Evolutionary conservation across 257 asterid species (phyloP), one percentile per base, ranked within the genome.

Genomic region (Primulina eburnea): DNA sequence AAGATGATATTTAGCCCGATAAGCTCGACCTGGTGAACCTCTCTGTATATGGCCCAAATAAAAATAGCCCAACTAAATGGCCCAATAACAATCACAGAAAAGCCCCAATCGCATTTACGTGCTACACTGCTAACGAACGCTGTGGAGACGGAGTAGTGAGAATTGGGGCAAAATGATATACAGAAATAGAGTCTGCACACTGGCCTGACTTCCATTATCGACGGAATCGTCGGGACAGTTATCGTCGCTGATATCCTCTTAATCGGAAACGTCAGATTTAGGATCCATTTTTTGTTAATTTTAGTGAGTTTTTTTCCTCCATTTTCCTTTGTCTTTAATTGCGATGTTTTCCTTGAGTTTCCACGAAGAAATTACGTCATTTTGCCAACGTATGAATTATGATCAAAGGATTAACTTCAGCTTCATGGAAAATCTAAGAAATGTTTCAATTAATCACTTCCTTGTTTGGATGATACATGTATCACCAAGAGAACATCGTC

Each of bases 101-200:
- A 50, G 20, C 20, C 34, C 56, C 56, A 5, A 14, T 17, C 20
- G 0, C 20, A 50, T 5, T 47, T 18, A 14, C 55, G 55, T 47
- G 18, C 18, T 28, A 28, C 2, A 50, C 56, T 5, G 5, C 34
- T 3, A 50, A 50, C 56, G 16, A 17, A 50, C 20, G 8, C 56
- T 1, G 56, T 50, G 20, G 56, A 50, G 8, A 50, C 20, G 7
- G 24, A 21, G 18, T 1, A 26, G 37, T 10, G 7, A 47, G n/a
- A n/a, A n/a, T n/a, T n/a, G n/a, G n/a, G n/a, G n/a, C n/a, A n/a
- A 59, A 70, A 90, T 90, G 97, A 90, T 90, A 10, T 71, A 83
- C 91, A 72, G 95, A 66, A 88, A 55, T 88, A 95, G 95, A 90
- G 95, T 80, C 73, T 90, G 86, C 79, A 86, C 4, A 90, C 95